Evolutionary conservation across 257 asterid species (phyloP), one percentile per base, ranked within the genome.

Genomic region (Capsicum pubescens): DNA sequence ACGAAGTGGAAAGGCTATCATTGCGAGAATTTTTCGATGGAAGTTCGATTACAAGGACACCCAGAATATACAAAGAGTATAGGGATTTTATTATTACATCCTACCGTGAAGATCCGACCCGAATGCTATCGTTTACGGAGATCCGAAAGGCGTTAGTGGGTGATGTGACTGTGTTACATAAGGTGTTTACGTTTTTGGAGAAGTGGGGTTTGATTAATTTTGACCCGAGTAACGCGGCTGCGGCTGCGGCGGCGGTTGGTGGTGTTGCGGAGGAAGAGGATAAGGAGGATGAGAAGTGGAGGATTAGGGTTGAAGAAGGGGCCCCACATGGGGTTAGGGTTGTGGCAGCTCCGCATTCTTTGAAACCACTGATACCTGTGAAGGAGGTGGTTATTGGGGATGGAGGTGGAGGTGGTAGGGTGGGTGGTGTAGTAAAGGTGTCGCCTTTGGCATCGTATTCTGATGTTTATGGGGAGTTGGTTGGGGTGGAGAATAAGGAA

Each of bases 171-270:
- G 32, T 26, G 32, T 26, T 26, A 26, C 32, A 26, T 26, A 26
- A 26, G 32, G 32, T 26, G 32, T 26, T 26, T 26, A 26, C 32
- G 32, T 26, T 26, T 26, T 26, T 26, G 32, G 32, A 26, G 88
- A 94, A 96, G 85, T 96, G 98, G 97, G 98, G 98, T 66, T 90
- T 96, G 82, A 90, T 96, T 83, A 96, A 94, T 90, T 96, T 94
- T 90, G 90, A 87, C n/a, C 84, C 58, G 56, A 44, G 70, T 64
- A 86, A 15, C 44, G 83, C 72, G 16, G 85, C 68, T 26, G 32
- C 32, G 32, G 32, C 32, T 26, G 32, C 32, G 32, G 32, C 84
- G 39, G 68, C 58, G 58, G 77, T 83, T 85, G 84, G 77, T 86
- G 52, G 4, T 52, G 69, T 7, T 42, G 46, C 26, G 68, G 87